Base-by-base conservation (phyloP, 306 rosid genomes). In the Pueraria montana region DNA sequence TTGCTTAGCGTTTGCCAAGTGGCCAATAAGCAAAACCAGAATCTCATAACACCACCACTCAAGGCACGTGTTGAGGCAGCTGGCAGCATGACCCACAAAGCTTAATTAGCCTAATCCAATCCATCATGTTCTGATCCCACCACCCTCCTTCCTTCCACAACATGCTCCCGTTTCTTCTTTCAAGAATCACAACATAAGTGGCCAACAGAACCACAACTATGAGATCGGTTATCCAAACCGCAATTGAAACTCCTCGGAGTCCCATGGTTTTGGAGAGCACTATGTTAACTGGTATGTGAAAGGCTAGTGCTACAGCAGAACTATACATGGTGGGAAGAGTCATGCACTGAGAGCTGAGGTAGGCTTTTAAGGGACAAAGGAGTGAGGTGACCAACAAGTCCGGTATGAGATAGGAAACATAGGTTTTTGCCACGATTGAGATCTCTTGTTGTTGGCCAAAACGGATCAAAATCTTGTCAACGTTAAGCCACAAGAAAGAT, bases 1-100 rank as follows among this genome's bases (percentile, higher is more conserved):
- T 70, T 86, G 86, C 69, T 78, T 89, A n/a, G 97, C 92, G 4
- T 90, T 81, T 10, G 74, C 64, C 16, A 93, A 91, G 72, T 87
- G 80, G 3, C 97, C 97, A 0, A 94, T 81, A 7, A 93, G 90
- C 56, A 91, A 63, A 14, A 94, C 84, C 45, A 94, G 46, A 77
- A 91, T 89, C 89, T 94, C 98, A 65, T 85, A 91, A 34, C 98
- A 91, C 97, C 98, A 92, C 94, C 98, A 91, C 72, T 94, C 97
- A 1, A 91, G 93, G 86, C 98, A 94, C 40, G 89, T 88, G 21
- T 85, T 89, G 71, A 94, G 90, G 82, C 98, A 94, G 38, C 93
- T 92, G 90, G 82, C 98, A 94, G 38, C 93, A 91, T 14, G 93
- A 85, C 5, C 93, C 97, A 42, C 91, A 61, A 26, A 94, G 90